phyloP scores from a whole-genome alignment of 1,139 yeast species.

The Blastobotrys buckinghamii region DNA sequence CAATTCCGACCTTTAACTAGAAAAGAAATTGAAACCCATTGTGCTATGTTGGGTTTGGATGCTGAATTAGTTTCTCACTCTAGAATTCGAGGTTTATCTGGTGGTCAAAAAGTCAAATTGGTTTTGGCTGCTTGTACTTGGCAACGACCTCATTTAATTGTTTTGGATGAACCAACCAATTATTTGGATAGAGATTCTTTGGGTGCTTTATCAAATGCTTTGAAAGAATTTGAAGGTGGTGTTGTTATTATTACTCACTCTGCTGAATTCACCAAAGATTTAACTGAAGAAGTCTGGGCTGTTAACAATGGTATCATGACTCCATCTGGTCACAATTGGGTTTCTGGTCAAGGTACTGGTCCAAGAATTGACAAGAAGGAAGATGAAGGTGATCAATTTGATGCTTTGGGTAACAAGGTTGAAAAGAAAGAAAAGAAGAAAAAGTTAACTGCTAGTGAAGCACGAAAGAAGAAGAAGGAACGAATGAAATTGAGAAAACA shows the following conservation, averaged over 20 bases:
- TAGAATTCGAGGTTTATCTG: slow-evolving; percentile 99
- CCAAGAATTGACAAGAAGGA: slow-evolving; percentile 97
- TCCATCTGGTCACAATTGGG: slow-evolving; percentile 99
- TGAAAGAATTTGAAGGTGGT: slow-evolving; percentile 99
- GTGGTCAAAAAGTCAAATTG: slow-evolving; percentile 99
- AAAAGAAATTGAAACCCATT: slow-evolving; percentile 98
- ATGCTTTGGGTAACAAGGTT: slow-evolving; percentile 99
- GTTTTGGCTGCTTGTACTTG: slow-evolving; percentile 99
- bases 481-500: slow-evolving; percentile 99
- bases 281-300: slow-evolving; percentile 99
- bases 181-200: slow-evolving; percentile 98
- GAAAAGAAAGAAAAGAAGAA: slow-evolving; percentile 93
- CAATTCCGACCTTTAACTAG: slow-evolving; percentile 99
- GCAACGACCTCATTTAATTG: slow-evolving; percentile 99
- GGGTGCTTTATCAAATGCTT: slow-evolving; percentile 98
- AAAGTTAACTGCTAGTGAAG: slow-evolving; percentile 97
- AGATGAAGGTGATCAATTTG: slow-evolving; percentile 96
- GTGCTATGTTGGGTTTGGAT: slow-evolving; percentile 97
- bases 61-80: slow-evolving; percentile 99
- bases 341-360: slow-evolving; percentile 99
- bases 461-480: slow-evolving; percentile 99
- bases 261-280: slow-evolving; percentile 98
- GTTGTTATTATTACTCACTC: slow-evolving; percentile 99
- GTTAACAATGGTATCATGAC: slow-evolving; percentile 96
- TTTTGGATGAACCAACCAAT: slow-evolving; percentile 98